Base-by-base conservation (phyloP, 495 filamentous ascomycete genomes). In the Hypoxylon crocopeplum region DNA sequence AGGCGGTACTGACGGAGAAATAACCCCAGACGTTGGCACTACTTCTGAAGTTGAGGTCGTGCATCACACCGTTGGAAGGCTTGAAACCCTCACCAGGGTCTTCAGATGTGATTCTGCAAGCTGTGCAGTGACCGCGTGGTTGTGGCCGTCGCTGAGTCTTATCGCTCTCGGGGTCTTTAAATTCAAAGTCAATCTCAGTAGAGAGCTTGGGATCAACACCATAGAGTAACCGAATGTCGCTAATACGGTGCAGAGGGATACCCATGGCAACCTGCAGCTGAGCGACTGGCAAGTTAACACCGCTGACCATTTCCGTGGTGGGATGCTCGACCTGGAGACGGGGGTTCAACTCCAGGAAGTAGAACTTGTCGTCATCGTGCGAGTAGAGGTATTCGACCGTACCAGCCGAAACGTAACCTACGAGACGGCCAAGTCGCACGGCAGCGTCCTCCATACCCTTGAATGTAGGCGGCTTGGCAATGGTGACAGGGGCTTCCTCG, bases 21-120 rank as follows among this genome's bases (percentile, higher is more conserved):
- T 99, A 99, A 82, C 94, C 94, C 94, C 94, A 99, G 32, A 97
- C 94, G 67, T 99, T 99, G 37, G 94, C 97, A 65, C 93, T 97
- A 79, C 87, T 92, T 55, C 94, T 84, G 87, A 99, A 99, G 81
- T 99, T 99, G 64, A 99, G 80, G 70, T 99, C 94, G 78, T 97
- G 94, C 87, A 99, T 94, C 55, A 91, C 96, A 85, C 94, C 94
- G 69, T 92, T 93, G 16, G 94, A 99, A 48, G 94, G 94, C 82
- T 99, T 99, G 85, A 99, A 99, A 24, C 94, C 94, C 82, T 99
- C 94, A 60, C 93, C 94, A 12, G 94, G 94, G 73, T 99, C 94
- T 77, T 99, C 94, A 1, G 95, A 99, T 21, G 94, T 99, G 77
- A 99, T 99, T 86, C 94, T 91, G 78, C 94, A 99, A 48, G 94